Conservation (phyloP, 2,329 filamentous ascomycete species). For the Beauveria australis region DNA sequence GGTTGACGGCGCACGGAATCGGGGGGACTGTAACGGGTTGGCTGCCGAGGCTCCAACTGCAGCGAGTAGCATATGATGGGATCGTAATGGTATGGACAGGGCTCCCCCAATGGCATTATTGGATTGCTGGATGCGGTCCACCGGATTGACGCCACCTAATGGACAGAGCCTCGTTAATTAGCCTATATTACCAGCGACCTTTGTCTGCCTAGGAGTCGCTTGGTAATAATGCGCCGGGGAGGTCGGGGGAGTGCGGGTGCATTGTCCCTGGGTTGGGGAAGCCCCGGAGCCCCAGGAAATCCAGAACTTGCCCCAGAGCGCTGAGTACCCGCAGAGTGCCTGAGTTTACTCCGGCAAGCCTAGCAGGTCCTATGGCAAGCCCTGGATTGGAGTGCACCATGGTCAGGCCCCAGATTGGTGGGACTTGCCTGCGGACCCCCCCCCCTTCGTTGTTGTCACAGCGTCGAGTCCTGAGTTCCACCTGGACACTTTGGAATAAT, state of each 20-base stretch:
- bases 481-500: background rate
- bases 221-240: conserved; percentile 5
- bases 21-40: conserved; percentile 9
- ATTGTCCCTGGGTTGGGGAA: conserved; percentile 6
- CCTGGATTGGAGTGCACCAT: background rate
- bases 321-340: background rate
- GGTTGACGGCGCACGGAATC: conserved; percentile 2
- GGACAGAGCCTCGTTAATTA: conserved; percentile 1
- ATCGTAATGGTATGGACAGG: conserved; percentile 2
- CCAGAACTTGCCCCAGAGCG: background rate
- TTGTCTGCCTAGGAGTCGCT: background rate
- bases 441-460: background rate
- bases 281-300: conserved; percentile 5
- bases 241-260: conserved; percentile 7
- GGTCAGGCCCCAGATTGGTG: background rate
- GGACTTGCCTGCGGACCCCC: conserved; percentile 4
- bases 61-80: conserved; percentile 11
- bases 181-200: background rate
- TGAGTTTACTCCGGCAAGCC: background rate
- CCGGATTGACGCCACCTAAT: conserved; percentile 5
- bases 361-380: background rate
- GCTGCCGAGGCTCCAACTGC: conserved; percentile 7
- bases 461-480: background rate
- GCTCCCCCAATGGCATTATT: background rate
- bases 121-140: conserved; percentile 1